Evolutionary conservation across 768 basidiomycete genomes (phyloP), one percentile per base, ranked within the genome.

Genomic region (Paxillus rubicundulus): DNA sequence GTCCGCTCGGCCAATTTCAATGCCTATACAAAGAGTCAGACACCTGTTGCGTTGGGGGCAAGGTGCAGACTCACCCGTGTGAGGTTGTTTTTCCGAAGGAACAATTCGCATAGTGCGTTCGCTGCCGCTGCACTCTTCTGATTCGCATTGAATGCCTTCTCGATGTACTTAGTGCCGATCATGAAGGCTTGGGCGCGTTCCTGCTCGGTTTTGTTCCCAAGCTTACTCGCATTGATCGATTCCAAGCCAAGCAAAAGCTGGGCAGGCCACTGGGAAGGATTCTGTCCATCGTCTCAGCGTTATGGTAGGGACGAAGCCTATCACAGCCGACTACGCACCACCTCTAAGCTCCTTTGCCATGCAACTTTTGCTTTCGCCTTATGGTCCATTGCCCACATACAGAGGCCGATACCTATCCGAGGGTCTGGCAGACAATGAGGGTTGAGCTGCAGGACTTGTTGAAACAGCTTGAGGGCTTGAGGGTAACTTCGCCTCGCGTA

Each of bases 1-100:
- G 94, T 88, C 47, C 94, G 82, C 62, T 98, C 97, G 20, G 93
- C 94, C 17, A 98, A 75, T 74, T 98, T 99, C 40, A 96, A 68
- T 0, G 93, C 92, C 85, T 93, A 44, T 38, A 5, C 5, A 28
- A 24, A 18, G 20, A 47, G 47, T 45, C 54, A 36, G 27, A 45
- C 39, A 14, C 21, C 9, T 43, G 9, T 33, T 8, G 16, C 18
- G 21, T 24, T 2, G 38, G 13, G 8, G 9, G 14, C 8, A 44
- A 17, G 36, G n/a, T 10, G 13, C 4, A 67, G 76, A 45, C 50
- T 36, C 54, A 86, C 92, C 56, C 80, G 77, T 53, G 78, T 74
- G 41, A 79, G 72, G 45, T 85, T 81, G 2, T 83, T 83, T 63
- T 87, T 90, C 42, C 83, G 78, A 18, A 94, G 70, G 60, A 93